Evolutionary conservation across 2,329 filamentous ascomycete species (phyloP).

Genomic region (Teratosphaeria viscida): DNA sequence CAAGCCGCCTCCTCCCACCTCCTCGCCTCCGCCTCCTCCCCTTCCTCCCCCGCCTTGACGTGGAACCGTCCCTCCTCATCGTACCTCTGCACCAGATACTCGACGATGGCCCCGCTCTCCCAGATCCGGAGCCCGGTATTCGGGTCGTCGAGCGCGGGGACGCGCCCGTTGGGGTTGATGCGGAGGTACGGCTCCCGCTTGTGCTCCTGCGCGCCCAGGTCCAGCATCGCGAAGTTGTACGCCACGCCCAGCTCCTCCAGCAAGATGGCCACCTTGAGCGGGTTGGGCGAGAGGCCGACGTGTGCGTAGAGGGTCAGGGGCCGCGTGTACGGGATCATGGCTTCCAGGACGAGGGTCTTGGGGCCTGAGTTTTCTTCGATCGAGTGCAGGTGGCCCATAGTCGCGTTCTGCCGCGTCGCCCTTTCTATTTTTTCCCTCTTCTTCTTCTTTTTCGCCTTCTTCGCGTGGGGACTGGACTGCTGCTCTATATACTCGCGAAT

Average conservation of each 20-base stretch:
- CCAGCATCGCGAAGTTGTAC: constrained; percentile 27
- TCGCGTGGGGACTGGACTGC: no score
- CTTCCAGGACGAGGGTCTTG: not conserved
- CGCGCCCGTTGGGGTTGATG: constrained; percentile 33
- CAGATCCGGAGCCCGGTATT: constrained; percentile 34
- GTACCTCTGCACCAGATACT: constrained; percentile 24
- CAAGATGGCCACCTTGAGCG: constrained; percentile 36
- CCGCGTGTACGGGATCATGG: not conserved
- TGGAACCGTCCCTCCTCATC: constrained; percentile 20
- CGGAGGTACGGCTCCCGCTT: constrained; percentile 31
- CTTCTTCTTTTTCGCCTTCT: no score
- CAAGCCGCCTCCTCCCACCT: constrained; percentile 19
- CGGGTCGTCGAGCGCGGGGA: constrained; percentile 38
- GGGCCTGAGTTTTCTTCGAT: not conserved
- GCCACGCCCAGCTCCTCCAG: constrained; percentile 35
- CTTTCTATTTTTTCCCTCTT: not conserved
- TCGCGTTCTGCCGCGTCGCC: not conserved
- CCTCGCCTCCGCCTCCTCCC: constrained; percentile 15
- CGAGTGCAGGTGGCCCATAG: not conserved
- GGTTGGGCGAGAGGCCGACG: constrained; percentile 27
- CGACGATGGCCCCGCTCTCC: constrained; percentile 23
- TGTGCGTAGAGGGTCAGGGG: not conserved
- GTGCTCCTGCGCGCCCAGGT: constrained; percentile 26
- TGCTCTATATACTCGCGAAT: not conserved
- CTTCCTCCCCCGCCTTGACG: constrained; percentile 22